phyloP scores from a whole-genome alignment of 2,329 filamentous ascomycete species.

The Botrytis galanthina region DNA sequence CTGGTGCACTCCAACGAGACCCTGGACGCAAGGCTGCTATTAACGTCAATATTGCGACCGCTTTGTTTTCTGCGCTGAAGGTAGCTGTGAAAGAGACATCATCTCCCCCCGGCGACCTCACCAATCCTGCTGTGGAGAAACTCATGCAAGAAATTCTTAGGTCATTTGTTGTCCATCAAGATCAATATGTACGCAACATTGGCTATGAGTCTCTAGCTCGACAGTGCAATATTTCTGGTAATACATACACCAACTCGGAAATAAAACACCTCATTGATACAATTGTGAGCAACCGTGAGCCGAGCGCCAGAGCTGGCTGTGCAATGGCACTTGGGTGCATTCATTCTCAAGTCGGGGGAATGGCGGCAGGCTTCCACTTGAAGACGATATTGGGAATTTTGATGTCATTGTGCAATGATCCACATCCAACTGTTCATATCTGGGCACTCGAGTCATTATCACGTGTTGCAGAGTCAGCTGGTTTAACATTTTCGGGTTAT shows the following conservation, averaged over 20 bases:
- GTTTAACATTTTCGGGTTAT: constrained; percentile 85
- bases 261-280: constrained; percentile 91
- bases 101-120: constrained; percentile 70
- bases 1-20: constrained; percentile 76
- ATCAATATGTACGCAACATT: constrained; percentile 81
- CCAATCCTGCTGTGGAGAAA: constrained; percentile 73
- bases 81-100: constrained; percentile 80
- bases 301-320: constrained; percentile 88
- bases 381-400: constrained; percentile 97
- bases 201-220: constrained; percentile 83
- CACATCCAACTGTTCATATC: constrained; percentile 91
- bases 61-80: constrained; percentile 75
- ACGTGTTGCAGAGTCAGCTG: constrained; percentile 85
- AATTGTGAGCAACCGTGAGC: constrained; percentile 90
- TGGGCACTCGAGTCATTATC: constrained; percentile 91
- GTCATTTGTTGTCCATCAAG: constrained; percentile 75
- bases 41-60: constrained; percentile 82
- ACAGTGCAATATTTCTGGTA: constrained; percentile 75
- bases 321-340: constrained; percentile 92
- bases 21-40: constrained; percentile 87
- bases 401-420: constrained; percentile 96
- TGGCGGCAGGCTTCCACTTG: constrained; percentile 93
- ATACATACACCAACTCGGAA: constrained; percentile 82
- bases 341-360: constrained; percentile 91
- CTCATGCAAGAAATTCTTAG: constrained; percentile 73